These are phyloP conservation scores for Eucalyptus virginea DNA, from an alignment of 345 rosid genomes.

Conservation along the genomic window DNA sequence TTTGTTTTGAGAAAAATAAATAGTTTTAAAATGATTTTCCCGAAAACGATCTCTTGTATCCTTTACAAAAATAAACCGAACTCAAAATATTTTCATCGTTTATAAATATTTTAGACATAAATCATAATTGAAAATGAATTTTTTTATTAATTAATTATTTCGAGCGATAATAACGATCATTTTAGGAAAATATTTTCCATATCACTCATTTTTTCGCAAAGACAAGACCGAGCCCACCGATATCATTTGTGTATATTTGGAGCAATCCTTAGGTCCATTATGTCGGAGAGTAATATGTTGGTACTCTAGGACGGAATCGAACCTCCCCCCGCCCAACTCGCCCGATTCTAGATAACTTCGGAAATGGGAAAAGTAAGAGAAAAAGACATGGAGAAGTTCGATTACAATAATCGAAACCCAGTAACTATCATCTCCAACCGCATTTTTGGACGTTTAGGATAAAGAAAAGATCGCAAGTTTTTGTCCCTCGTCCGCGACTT, in stretches of 20 bases:
- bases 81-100: background rate
- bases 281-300: background rate
- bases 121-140: rapidly evolving
- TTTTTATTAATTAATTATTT: background rate
- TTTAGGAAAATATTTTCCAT: rapidly evolving
- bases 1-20: background rate
- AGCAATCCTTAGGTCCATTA: background rate
- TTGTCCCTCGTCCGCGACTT: background rate
- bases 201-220: rapidly evolving
- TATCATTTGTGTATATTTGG: background rate
- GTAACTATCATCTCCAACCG: background rate
- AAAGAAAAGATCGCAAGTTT: background rate
- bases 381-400: background rate
- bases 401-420: background rate
- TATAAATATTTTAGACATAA: background rate
- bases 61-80: rapidly evolving
- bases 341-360: background rate
- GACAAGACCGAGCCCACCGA: background rate
- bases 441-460: background rate
- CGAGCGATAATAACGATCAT: rapidly evolving
- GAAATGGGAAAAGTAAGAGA: background rate
- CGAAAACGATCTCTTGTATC: rapidly evolving
- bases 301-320: background rate
- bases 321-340: background rate
- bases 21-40: background rate